A percentile compares a stretch with the other conserved stretches of the same genome.
phyloP scores from a whole-genome alignment of 805 yeast species.

The Clavispora carvajalis region DNA sequence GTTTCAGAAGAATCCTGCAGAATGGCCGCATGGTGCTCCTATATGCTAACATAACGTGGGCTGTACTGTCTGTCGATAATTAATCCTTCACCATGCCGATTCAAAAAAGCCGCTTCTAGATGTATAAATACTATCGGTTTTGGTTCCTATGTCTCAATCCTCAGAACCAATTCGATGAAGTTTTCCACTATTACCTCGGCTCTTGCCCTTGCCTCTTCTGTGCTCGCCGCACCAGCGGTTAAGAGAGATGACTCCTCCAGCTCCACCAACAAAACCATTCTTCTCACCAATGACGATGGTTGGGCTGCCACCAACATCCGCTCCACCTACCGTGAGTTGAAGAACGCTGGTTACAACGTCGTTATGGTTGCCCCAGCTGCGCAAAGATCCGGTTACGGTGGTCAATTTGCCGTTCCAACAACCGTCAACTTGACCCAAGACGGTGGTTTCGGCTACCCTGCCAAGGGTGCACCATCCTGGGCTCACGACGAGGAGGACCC shows the following conservation, averaged over 20 bases:
- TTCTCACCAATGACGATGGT: slow-evolving; percentile 53
- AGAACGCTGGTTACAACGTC: slow-evolving; percentile 17
- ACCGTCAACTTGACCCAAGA: slow-evolving; percentile 34
- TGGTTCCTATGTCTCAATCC: neutral
- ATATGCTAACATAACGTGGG: neutral
- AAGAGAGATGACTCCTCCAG: slow-evolving; percentile 10
- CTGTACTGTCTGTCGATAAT: neutral
- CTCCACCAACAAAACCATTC: slow-evolving; percentile 32
- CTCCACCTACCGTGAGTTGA: slow-evolving; percentile 44
- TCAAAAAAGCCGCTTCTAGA: neutral
- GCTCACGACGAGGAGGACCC: slow-evolving; percentile 42
- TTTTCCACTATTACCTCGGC: slow-evolving; percentile 8
- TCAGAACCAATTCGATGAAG: slow-evolving; percentile 5
- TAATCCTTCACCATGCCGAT: neutral
- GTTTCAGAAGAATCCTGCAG: neutral
- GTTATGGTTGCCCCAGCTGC: slow-evolving; percentile 17
- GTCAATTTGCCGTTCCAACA: slow-evolving; percentile 43
- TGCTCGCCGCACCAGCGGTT: slow-evolving; percentile 20
- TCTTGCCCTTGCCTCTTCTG: slow-evolving; percentile 15
- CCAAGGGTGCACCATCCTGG: slow-evolving; percentile 50
- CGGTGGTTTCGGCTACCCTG: slow-evolving; percentile 45
- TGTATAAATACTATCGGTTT: neutral
- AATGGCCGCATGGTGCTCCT: neutral
- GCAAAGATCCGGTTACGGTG: slow-evolving; percentile 24
- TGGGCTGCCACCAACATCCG: slow-evolving; percentile 55